These are phyloP conservation scores for Ophiostoma quercus DNA, from an alignment of 2,329 filamentous ascomycete species.

Conservation along the genomic window DNA sequence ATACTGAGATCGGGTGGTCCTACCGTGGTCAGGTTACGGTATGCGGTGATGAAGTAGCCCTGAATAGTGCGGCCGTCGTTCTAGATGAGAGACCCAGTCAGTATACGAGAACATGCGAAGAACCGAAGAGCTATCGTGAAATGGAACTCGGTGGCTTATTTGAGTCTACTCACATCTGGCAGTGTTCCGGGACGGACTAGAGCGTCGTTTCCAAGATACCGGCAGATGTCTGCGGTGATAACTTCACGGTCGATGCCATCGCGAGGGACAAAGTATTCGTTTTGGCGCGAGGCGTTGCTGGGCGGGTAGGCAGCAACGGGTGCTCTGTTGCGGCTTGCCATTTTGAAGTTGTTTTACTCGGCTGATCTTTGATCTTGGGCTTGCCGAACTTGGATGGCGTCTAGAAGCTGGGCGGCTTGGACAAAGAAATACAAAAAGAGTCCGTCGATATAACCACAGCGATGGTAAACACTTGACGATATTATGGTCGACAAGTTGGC, in stretches of 20 bases:
- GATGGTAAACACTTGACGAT: not conserved
- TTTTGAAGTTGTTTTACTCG: constrained; percentile 14
- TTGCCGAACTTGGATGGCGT: not conserved
- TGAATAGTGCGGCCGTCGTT: constrained; percentile 57
- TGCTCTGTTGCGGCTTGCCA: constrained; percentile 19
- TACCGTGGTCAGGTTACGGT: constrained; percentile 73
- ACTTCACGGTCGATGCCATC: constrained; percentile 80
- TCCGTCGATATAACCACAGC: not conserved
- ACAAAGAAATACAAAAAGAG: not conserved
- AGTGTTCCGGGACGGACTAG: constrained; percentile 69
- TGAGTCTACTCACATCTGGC: constrained; percentile 50
- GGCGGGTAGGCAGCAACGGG: constrained; percentile 2
- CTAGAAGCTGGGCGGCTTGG: not conserved
- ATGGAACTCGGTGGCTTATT: not conserved
- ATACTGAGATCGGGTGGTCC: constrained; percentile 33
- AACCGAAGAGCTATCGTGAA: not conserved
- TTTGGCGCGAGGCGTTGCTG: constrained; percentile 45
- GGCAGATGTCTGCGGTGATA: constrained; percentile 78
- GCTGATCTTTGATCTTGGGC: not conserved
- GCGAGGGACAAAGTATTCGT: constrained; percentile 75
- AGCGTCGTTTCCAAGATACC: constrained; percentile 77
- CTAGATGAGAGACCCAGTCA: constrained; percentile 33
- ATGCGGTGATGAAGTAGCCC: constrained; percentile 74
- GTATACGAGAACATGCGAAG: not conserved
- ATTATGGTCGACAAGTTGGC: not conserved